Base-by-base conservation (phyloP, 345 rosid species). In the Euphorbia pulcherrima region DNA sequence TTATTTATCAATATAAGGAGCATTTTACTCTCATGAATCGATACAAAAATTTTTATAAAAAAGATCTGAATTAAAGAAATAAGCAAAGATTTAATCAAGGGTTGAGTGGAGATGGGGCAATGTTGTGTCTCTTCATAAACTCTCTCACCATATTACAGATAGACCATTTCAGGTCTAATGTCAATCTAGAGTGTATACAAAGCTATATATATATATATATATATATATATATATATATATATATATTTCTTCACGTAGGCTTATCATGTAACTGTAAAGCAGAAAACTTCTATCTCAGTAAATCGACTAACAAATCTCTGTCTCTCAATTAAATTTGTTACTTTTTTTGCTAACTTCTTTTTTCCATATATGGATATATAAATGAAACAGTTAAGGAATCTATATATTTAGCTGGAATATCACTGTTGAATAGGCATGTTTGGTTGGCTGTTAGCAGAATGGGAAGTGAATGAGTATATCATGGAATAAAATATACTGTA, bases 81-180 rank as follows among this genome's bases (percentile, higher is more conserved):
- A 23, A 53, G 51, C 62, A 62, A 66, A 67, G 41, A 70, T 18
- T 67, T 62, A 61, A 63, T 58, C 21, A 60, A 56, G 72, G 87
- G 68, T 87, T 77, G 95, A 84, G 92, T 91, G 87, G 67, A 67
- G 80, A 81, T 78, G 82, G 85, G 80, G 90, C 86, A 87, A 91
- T 77, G 74, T 83, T 76, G n/a, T 66, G n/a, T 66, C 50, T 48
- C 41, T 62, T 26, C 5, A 9, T 12, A 64, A n/a, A 55, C 60
- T 54, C 28, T 76, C 66, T 62, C 82, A 69, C 75, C 83, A 78
- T 64, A 76, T 64, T 57, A 70, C 50, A 44, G 72, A 67, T 37
- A 64, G 62, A 39, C 53, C 13, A 37, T 28, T 18, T 33, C 78
- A 77, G 89, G 76, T 88, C 83, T 76, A 55, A 67, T 79, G 94